Conservation (phyloP, 768 basidiomycete species). For the Boletus insuetus region DNA sequence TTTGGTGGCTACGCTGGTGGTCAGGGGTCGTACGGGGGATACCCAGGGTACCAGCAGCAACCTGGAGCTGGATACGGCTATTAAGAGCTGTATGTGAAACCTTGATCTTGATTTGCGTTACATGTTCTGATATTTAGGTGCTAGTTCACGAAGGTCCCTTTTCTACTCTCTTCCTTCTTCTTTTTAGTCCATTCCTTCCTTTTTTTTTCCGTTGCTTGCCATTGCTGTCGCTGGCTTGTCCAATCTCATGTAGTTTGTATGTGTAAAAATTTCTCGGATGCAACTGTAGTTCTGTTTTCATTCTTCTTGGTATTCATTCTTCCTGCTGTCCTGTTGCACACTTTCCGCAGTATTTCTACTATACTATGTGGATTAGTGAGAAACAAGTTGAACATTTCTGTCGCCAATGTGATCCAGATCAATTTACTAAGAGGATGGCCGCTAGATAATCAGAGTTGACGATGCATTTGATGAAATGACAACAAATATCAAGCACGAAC, state of each 20-base stretch:
- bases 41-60: conserved; percentile 27
- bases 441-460: no score
- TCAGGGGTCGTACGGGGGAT: conserved; percentile 26
- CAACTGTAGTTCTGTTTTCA: background rate
- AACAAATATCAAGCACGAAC: background rate
- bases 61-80: conserved; percentile 28
- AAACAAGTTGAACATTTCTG: background rate
- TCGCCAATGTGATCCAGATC: no score
- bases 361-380: conserved; percentile 14
- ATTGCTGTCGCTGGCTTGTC: background rate
- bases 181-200: background rate
- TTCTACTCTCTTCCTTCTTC: background rate
- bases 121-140: background rate
- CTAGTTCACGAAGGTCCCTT: background rate
- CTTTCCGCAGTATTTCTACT: background rate
- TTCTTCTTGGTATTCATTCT: background rate
- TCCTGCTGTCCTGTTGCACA: background rate
- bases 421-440: no score
- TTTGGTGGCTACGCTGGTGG: conserved; percentile 13
- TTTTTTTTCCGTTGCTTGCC: background rate
- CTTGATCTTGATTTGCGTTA: no score
- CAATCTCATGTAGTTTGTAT: conserved; percentile 12
- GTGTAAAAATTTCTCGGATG: conserved; percentile 18
- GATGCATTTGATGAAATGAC: background rate
- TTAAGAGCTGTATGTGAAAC: conserved; percentile 9